phyloP scores from a whole-genome alignment of 441 rosid species.

The Viola pubescens region DNA sequence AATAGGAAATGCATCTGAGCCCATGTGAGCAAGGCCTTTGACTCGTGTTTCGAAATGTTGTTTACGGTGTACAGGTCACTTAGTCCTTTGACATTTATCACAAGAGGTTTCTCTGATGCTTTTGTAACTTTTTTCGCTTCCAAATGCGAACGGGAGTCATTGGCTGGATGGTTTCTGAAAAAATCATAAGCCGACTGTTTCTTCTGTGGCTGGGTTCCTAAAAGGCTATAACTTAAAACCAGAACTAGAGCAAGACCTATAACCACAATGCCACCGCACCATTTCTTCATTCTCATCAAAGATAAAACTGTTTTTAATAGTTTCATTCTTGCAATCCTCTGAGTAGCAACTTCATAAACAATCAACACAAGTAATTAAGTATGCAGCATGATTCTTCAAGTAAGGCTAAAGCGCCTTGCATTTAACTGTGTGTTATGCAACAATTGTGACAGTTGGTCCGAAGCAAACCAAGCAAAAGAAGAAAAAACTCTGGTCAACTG shows the following conservation, averaged over 20 bases:
- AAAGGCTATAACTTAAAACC: constrained; percentile 39
- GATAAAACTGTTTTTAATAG: constrained; percentile 24
- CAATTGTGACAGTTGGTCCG: too few relatives aligned
- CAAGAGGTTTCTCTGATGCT: constrained; percentile 31
- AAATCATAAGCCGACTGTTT: constrained; percentile 47
- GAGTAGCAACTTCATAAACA: background rate
- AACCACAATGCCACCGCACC: constrained; percentile 61
- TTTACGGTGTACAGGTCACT: constrained; percentile 39
- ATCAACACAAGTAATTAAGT: background rate
- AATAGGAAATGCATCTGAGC: constrained; percentile 46
- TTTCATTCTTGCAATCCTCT: constrained; percentile 17
- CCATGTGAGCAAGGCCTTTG: constrained; percentile 53
- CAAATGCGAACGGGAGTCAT: constrained; percentile 21
- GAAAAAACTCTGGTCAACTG: background rate
- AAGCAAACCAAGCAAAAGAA: background rate
- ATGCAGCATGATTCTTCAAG: constrained; percentile 2
- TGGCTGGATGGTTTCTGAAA: constrained; percentile 30
- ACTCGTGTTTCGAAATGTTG: constrained; percentile 37
- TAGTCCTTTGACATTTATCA: constrained; percentile 46
- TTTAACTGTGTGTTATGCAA: background rate
- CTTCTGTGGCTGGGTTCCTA: constrained; percentile 27
- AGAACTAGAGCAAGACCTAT: constrained; percentile 47
- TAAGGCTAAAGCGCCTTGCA: background rate
- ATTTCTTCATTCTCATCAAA: constrained; percentile 49
- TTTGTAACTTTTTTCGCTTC: constrained; percentile 21